Conservation (phyloP, 306 rosid genomes). For the Castanea crenata region DNA sequence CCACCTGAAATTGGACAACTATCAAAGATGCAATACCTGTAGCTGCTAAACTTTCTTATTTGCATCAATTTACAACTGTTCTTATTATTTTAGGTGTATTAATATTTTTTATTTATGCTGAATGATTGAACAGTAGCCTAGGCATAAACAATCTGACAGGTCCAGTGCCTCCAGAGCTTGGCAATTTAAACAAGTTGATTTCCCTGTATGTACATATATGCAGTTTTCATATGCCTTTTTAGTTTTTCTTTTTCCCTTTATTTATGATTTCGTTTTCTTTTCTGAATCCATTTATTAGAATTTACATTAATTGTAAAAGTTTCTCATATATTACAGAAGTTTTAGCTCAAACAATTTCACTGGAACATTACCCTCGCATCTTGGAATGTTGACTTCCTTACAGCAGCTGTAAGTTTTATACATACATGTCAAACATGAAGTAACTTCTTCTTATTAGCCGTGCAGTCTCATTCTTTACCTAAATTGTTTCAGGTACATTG, state of each 20-base stretch:
- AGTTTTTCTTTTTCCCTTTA: background rate
- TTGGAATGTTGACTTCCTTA: slow-evolving; percentile 28
- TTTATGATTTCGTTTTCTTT: no score
- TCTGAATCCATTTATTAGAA: background rate
- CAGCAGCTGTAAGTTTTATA: slow-evolving; percentile 27
- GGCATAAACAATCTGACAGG: slow-evolving; percentile 46
- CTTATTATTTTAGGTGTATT: background rate
- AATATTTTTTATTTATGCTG: background rate
- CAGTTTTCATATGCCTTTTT: background rate
- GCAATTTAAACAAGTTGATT: slow-evolving; percentile 32
- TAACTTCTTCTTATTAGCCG: background rate
- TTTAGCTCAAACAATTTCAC: slow-evolving; percentile 34
- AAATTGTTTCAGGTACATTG: slow-evolving; percentile 34
- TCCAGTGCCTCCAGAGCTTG: slow-evolving; percentile 31
- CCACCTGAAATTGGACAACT: slow-evolving; percentile 34
- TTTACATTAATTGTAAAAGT: background rate
- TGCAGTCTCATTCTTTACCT: background rate
- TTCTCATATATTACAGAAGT: slow-evolving; percentile 16
- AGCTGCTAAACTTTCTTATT: background rate
- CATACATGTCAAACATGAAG: no score
- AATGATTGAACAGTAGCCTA: slow-evolving; percentile 34
- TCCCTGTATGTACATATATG: slow-evolving; percentile 25
- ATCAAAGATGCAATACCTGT: slow-evolving; percentile 37
- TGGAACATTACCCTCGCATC: slow-evolving; percentile 27
- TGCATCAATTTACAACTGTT: background rate